Conservation (phyloP, 2,329 filamentous ascomycete genomes). For the Aspergillus sergii region DNA sequence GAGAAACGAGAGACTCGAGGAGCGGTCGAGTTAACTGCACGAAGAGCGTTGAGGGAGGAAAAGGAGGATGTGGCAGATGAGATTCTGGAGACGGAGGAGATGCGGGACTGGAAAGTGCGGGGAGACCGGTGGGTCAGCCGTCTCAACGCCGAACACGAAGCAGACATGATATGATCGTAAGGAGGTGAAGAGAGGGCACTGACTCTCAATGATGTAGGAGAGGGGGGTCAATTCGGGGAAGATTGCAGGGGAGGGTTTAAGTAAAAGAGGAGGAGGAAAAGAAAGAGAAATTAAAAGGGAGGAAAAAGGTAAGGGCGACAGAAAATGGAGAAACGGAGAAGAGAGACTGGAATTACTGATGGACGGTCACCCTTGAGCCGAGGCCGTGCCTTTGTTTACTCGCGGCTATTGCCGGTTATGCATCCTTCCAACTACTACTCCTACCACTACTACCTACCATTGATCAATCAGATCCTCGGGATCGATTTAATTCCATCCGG, state of each 20-base stretch:
- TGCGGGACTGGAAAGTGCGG: conserved; percentile 50
- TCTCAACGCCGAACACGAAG: conserved; percentile 43
- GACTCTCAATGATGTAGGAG: conserved; percentile 6
- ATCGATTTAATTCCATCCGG: background rate
- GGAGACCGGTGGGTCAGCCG: conserved; percentile 45
- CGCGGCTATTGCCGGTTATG: conserved; percentile 9
- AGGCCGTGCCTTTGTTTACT: conserved; percentile 2
- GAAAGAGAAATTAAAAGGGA: conserved; percentile 1
- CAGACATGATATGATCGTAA: conserved; percentile 37
- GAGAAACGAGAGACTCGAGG: conserved; percentile 41
- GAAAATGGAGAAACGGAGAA: conserved; percentile 10
- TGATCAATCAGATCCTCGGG: conserved; percentile 4
- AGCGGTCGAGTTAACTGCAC: conserved; percentile 19
- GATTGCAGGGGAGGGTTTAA: conserved; percentile 13
- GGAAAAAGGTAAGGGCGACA: conserved; percentile 4
- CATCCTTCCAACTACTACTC: background rate
- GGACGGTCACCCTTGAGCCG: conserved; percentile 3
- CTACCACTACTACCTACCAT: background rate
- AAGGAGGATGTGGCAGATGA: conserved; percentile 36
- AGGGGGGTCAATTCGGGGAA: conserved; percentile 14
- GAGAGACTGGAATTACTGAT: conserved; percentile 6
- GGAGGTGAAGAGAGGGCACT: conserved; percentile 6
- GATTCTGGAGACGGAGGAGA: conserved; percentile 44
- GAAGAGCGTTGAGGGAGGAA: conserved; percentile 31
- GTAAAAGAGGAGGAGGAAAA: conserved; percentile 5